These are phyloP conservation scores for Tetradesmus obliquus DNA, from an alignment of 139 green algal species.

Conservation along the genomic window DNA sequence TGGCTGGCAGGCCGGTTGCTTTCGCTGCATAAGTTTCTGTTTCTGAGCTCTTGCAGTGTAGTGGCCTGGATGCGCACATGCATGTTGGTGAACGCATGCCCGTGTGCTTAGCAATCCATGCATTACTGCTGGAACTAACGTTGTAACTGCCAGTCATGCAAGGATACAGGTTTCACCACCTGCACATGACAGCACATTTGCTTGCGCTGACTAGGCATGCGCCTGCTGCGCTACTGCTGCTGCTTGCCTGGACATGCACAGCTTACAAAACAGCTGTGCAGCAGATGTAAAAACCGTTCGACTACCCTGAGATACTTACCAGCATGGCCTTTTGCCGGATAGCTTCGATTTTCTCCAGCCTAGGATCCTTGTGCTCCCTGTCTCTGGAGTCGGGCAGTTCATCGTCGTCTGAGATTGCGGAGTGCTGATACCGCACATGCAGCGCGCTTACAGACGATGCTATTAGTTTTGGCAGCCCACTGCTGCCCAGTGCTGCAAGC, in stretches of 20 bases:
- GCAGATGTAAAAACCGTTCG: neutral
- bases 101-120: neutral
- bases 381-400: neutral
- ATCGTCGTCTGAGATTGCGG: neutral
- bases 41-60: neutral
- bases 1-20: no score
- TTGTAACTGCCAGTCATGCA: neutral
- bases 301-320: neutral
- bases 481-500: neutral
- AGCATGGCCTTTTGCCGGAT: neutral
- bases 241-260: neutral
- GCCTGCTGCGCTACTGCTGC: neutral
- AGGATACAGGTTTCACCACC: neutral
- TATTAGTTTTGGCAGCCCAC: neutral
- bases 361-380: neutral
- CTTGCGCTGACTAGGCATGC: neutral
- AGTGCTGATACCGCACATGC: neutral
- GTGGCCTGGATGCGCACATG: no score
- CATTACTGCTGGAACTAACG: neutral
- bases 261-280: neutral
- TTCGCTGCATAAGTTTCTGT: neutral
- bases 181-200: neutral
- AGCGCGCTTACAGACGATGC: neutral
- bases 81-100: neutral
- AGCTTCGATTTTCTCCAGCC: slow-evolving; percentile 6